Percentiles rank a stretch among this genome's conserved stretches.
phyloP scores from a whole-genome alignment of 352 stramenopile species.

The Pseudoperonospora humuli region DNA sequence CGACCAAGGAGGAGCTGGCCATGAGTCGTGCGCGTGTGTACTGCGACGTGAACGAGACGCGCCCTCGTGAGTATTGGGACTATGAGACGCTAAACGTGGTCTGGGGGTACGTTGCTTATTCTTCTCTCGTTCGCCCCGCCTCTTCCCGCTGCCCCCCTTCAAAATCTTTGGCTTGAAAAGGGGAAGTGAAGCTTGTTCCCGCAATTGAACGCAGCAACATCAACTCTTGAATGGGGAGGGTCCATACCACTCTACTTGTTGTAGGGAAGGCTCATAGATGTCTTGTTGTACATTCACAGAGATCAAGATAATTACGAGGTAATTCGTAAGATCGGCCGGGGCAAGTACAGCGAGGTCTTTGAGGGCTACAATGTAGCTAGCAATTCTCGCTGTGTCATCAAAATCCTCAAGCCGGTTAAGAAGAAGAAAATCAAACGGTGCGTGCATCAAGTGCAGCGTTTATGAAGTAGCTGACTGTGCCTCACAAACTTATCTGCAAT shows the following conservation, averaged over 20 bases:
- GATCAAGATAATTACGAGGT: slow-evolving; percentile 99
- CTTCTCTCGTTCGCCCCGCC: not conserved
- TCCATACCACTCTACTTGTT: not conserved
- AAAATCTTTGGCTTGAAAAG: slow-evolving; percentile 20
- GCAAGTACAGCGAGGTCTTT: slow-evolving; percentile 99
- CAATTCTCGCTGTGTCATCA: slow-evolving; percentile 98
- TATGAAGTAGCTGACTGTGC: not conserved
- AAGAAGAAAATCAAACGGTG: slow-evolving; percentile 99
- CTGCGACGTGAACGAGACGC: slow-evolving; percentile 92
- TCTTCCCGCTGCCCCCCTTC: not conserved
- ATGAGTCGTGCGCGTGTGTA: slow-evolving; percentile 87
- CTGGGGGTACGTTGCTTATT: slow-evolving; percentile 71
- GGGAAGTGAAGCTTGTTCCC: not conserved
- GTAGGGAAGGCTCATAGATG: slow-evolving; percentile 9
- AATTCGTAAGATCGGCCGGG: slow-evolving; percentile 97
- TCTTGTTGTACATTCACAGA: slow-evolving; percentile 28
- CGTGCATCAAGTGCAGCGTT: slow-evolving; percentile 1
- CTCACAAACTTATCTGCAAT: slow-evolving; percentile 11
- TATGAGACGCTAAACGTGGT: slow-evolving; percentile 98
- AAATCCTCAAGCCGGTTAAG: slow-evolving; percentile 99
- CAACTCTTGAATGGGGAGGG: not conserved
- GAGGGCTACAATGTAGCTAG: slow-evolving; percentile 96
- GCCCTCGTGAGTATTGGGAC: slow-evolving; percentile 98
- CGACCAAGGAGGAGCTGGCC: slow-evolving; percentile 7
- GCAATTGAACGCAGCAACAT: too few relatives aligned